These are phyloP conservation scores for Cladophialophora chaetospira DNA, from an alignment of 2,329 filamentous ascomycete species.

Conservation along the genomic window DNA sequence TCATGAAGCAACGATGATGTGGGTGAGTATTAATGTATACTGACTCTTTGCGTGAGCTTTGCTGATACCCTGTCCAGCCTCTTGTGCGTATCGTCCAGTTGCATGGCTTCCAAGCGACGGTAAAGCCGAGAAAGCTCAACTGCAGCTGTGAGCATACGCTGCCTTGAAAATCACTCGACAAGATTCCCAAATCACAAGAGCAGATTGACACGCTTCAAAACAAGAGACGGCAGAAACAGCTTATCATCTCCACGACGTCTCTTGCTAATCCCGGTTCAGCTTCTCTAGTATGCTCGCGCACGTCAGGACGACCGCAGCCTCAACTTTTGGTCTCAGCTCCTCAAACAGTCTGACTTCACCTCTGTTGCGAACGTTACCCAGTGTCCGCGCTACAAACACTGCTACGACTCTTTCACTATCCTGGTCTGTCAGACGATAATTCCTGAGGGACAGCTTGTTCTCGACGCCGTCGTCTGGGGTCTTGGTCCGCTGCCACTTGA, in stretches of 20 bases:
- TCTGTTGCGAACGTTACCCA: neutral
- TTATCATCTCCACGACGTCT: neutral
- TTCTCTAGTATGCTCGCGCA: slow-evolving; percentile 9
- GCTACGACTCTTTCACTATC: slow-evolving; percentile 1
- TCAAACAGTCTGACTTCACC: slow-evolving; percentile 7
- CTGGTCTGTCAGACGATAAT: slow-evolving; percentile 5
- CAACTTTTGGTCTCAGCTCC: neutral
- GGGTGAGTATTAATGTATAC: slow-evolving; percentile 13
- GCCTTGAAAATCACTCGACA: neutral
- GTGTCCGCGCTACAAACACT: neutral
- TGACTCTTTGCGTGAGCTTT: no score
- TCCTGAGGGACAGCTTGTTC: slow-evolving; percentile 1
- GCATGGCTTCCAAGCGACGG: slow-evolving; percentile 24
- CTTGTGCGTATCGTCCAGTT: slow-evolving; percentile 22
- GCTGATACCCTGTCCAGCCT: slow-evolving; percentile 15
- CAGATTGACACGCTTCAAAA: no score
- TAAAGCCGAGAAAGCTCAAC: slow-evolving; percentile 23
- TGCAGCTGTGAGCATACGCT: slow-evolving; percentile 15
- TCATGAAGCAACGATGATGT: slow-evolving; percentile 21
- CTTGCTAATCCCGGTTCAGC: neutral
- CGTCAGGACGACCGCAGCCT: slow-evolving; percentile 2
- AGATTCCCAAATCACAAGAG: neutral
- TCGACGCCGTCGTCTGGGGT: neutral
- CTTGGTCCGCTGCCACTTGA: slow-evolving; percentile 1
- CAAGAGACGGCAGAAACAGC: neutral